Conservation (phyloP, 495 filamentous ascomycete species). For the Entonaema liquescens region DNA sequence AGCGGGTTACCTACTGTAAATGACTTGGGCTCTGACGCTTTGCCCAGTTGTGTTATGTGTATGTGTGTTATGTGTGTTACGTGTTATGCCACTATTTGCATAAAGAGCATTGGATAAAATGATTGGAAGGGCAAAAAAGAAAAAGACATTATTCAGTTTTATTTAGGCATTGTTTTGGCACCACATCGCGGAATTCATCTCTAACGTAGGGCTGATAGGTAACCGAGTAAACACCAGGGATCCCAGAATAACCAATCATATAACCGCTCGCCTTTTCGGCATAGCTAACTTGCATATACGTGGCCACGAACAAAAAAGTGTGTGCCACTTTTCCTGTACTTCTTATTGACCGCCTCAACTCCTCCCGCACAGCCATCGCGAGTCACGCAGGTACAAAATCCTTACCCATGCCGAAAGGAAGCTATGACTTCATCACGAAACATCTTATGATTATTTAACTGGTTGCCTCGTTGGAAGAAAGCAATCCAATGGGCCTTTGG, state of each 20-base stretch:
- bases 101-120: conserved; percentile 15
- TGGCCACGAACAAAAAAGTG: conserved; percentile 26
- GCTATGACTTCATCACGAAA: conserved; percentile 18
- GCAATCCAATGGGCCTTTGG: conserved; percentile 7
- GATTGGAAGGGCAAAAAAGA: conserved; percentile 12
- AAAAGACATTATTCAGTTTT: not conserved
- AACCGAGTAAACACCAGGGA: conserved; percentile 11
- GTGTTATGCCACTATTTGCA: conserved; percentile 36
- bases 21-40: conserved; percentile 33
- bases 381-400: conserved; percentile 29
- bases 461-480: conserved; percentile 7
- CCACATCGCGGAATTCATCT: conserved; percentile 3
- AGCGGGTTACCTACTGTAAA: conserved; percentile 18
- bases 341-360: conserved; percentile 11
- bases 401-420: not conserved
- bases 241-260: conserved; percentile 14
- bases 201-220: conserved; percentile 32
- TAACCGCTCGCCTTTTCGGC: conserved; percentile 5
- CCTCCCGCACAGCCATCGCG: conserved; percentile 4
- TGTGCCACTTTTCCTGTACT: conserved; percentile 22
- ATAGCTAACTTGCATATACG: conserved; percentile 31
- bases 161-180: conserved; percentile 20
- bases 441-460: not conserved
- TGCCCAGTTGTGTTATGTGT: conserved; percentile 25
- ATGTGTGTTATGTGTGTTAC: conserved; percentile 17